Evolutionary conservation across 495 filamentous ascomycete species (phyloP), one percentile per base, ranked within the genome.

Genomic region (Paragyromitra xinjiangensis): DNA sequence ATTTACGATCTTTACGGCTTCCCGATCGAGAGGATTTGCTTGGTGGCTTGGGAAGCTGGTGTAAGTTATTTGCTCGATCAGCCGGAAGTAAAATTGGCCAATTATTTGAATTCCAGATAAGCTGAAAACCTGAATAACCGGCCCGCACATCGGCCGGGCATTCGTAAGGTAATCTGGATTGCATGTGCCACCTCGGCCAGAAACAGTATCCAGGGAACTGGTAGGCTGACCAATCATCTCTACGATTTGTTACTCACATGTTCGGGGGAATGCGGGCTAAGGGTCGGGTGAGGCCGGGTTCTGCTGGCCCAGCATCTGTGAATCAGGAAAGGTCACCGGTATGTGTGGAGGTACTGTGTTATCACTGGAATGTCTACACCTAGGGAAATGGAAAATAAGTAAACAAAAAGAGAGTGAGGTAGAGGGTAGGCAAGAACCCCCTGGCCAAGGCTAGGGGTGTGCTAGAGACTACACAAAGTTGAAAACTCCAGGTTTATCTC

Each of bases 61-160:
- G 66, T 34, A 45, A 11, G 66, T 45, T 53, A 58, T 58, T 58
- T 69, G 40, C 53, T 59, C 8, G 53, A 59, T 45, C 42, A 69
- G 24, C 67, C 53, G 24, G 14, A 12, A 2, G 14, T n/a, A 37
- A 37, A 37, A 29, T 55, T 55, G 51, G 22, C 51, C 7, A 19
- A 24, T 34, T 59, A 11, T 59, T 9, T 4, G 14, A 62, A 39
- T n/a, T 5, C 24, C 14, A 59, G 37, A 40, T 63, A 40, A 63
- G 59, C 59, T 12, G 6, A 37, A 9, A 63, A 42, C 16, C n/a
- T 6, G 37, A 29, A 2, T 7, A 58, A 29, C 26, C 24, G 8
- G 29, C 56, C 26, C 26, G 26, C 29, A 34, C 12, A 40, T 42
- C 59, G 7, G 59, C n/a, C 16, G 34, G 26, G 22, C 16, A 5